phyloP scores from a whole-genome alignment of 2,329 filamentous ascomycete species.

The Fusarium austroafricanum region DNA sequence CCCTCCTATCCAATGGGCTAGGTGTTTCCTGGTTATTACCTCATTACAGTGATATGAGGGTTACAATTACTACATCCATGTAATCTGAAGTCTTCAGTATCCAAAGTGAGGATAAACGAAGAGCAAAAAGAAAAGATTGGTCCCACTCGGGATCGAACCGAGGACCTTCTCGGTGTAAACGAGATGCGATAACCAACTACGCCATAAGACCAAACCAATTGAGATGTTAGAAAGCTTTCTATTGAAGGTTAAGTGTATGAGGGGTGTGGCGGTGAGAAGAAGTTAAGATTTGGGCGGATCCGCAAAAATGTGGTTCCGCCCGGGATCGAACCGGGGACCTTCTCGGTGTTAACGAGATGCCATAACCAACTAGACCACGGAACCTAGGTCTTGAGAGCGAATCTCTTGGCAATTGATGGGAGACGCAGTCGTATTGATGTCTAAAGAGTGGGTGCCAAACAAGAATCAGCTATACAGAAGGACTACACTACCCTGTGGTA shows the following conservation, averaged over 20 bases:
- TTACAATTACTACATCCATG: too few species aligned
- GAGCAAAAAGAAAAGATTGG: constrained; percentile 22
- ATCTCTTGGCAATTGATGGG: neutral
- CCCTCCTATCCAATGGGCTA: too few species aligned
- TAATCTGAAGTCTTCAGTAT: neutral
- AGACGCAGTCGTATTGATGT: accelerated
- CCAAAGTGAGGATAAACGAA: neutral
- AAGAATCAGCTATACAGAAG: too few species aligned
- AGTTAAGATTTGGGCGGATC: accelerated
- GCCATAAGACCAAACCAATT: constrained; percentile 35
- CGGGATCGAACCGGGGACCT: constrained; percentile 40
- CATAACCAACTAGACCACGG: constrained; percentile 44
- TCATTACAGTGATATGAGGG: too few species aligned
- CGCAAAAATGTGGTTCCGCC: constrained; percentile 37
- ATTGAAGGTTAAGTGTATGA: neutral
- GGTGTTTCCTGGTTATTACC: too few species aligned
- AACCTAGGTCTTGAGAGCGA: constrained; percentile 1
- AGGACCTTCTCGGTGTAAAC: constrained; percentile 44
- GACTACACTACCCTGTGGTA: too few species aligned
- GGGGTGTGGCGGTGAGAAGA: neutral
- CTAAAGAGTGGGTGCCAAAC: neutral
- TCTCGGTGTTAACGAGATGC: constrained; percentile 43
- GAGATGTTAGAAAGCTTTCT: accelerated
- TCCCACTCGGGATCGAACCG: constrained; percentile 44
- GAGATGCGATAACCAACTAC: constrained; percentile 44